Percentiles rank a stretch among this genome's conserved stretches.
These are phyloP conservation scores for Trichomonascaceae sp. DNA, from an alignment of 1,139 yeast species.

Conservation along the genomic window DNA sequence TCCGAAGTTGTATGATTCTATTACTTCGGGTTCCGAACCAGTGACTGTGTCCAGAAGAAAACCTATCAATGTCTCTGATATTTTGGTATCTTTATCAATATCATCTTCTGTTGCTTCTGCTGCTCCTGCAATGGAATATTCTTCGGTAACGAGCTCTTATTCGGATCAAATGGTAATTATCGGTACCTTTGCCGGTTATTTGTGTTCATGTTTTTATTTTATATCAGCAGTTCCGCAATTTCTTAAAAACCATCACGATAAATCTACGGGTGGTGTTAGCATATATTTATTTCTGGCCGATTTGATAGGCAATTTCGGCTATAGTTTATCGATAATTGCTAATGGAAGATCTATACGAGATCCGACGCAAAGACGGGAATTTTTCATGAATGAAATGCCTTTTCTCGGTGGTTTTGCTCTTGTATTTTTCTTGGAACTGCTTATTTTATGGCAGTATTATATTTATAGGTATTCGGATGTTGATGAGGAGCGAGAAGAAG, in stretches of 20 bases:
- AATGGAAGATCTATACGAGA: slow-evolving; percentile 46
- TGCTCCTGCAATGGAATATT: slow-evolving; percentile 5
- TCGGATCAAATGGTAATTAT: slow-evolving; percentile 15
- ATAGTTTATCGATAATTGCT: slow-evolving; percentile 58
- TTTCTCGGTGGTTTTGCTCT: slow-evolving; percentile 79
- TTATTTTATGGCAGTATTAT: slow-evolving; percentile 60
- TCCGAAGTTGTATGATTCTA: background rate
- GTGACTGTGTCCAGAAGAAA: background rate
- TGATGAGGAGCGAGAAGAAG: background rate
- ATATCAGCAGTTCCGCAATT: slow-evolving; percentile 78
- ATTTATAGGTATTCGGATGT: slow-evolving; percentile 19
- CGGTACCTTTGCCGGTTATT: slow-evolving; percentile 73
- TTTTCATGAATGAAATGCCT: slow-evolving; percentile 65
- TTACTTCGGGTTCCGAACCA: background rate
- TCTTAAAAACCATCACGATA: slow-evolving; percentile 59
- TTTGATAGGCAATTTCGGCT: slow-evolving; percentile 63
- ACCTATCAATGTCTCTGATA: slow-evolving; percentile 7
- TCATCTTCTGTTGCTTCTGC: slow-evolving; percentile 11
- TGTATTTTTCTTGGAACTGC: slow-evolving; percentile 64
- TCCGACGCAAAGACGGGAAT: slow-evolving; percentile 48
- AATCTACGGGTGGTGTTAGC: slow-evolving; percentile 81
- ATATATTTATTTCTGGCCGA: slow-evolving; percentile 73
- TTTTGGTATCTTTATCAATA: slow-evolving; percentile 5
- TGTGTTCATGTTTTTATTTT: slow-evolving; percentile 66
- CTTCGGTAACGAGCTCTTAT: background rate